Evolutionary conservation across 2,329 filamentous ascomycete genomes (phyloP).

Genomic region (Xylariaceae sp.): DNA sequence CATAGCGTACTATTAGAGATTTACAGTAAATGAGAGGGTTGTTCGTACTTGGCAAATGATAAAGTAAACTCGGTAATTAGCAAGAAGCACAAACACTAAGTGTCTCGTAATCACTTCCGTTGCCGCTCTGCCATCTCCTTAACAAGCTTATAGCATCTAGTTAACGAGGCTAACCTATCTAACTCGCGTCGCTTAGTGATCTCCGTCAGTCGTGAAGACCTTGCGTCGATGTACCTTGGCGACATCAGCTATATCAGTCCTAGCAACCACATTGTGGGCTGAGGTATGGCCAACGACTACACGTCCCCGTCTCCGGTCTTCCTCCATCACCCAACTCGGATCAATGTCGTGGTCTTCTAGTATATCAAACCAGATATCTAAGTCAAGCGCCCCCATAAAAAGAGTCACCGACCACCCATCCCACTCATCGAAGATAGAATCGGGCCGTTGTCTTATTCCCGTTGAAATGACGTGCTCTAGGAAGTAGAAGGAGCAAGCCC

Average conservation of each 20-base stretch:
- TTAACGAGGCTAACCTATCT: too few species aligned
- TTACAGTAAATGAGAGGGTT: too few species aligned
- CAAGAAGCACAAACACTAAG: too few species aligned
- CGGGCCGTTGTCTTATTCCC: not conserved
- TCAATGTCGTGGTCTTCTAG: slow-evolving; percentile 26
- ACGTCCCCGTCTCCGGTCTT: slow-evolving; percentile 19
- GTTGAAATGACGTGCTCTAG: not conserved
- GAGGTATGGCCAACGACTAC: slow-evolving; percentile 21
- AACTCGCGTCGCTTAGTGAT: too few species aligned
- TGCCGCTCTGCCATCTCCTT: too few species aligned
- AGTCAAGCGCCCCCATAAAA: not conserved
- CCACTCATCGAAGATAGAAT: not conserved
- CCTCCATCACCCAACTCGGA: slow-evolving; percentile 21
- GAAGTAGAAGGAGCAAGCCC: not conserved
- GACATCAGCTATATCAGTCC: slow-evolving; percentile 8
- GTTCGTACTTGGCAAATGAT: too few species aligned
- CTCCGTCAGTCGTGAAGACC: too few species aligned
- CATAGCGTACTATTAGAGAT: too few species aligned
- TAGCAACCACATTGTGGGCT: slow-evolving; percentile 28
- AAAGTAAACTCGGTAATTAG: too few species aligned
- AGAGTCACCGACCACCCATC: too few species aligned
- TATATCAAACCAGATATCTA: slow-evolving; percentile 28
- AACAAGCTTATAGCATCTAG: too few species aligned
- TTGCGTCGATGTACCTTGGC: not conserved
- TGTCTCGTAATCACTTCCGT: too few species aligned